phyloP scores from a whole-genome alignment of 305 asterid species.

The Fraxinus ornus region DNA sequence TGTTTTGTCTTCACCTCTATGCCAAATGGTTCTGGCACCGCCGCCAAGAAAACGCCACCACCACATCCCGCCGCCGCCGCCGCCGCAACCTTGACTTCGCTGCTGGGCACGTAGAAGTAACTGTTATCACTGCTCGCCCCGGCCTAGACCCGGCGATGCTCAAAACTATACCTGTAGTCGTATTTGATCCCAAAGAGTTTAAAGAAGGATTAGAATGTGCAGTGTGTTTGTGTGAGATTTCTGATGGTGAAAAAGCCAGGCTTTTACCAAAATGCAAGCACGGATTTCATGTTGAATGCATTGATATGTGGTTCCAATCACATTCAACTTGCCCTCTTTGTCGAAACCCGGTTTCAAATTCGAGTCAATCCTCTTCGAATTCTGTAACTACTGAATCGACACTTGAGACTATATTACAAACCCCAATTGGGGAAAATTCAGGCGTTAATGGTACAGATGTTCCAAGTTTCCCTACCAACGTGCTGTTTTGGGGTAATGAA shows the following conservation, averaged over 20 bases:
- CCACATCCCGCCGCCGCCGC: conserved; percentile 40
- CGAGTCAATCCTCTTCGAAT: conserved; percentile 12
- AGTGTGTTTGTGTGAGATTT: conserved; percentile 64
- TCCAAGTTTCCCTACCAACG: conserved; percentile 71
- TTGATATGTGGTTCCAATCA: conserved; percentile 88
- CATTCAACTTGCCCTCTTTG: conserved; percentile 91
- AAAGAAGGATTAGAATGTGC: conserved; percentile 78
- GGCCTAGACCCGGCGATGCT: conserved; percentile 68
- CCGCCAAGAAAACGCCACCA: conserved; percentile 44
- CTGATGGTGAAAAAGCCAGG: conserved; percentile 67
- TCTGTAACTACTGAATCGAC: conserved; percentile 25
- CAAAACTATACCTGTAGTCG: conserved; percentile 57
- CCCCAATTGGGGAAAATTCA: conserved; percentile 32
- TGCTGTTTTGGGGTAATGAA: conserved; percentile 77
- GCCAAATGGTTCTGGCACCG: conserved; percentile 64
- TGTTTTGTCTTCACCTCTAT: conserved; percentile 70
- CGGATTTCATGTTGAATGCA: conserved; percentile 85
- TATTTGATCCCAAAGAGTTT: conserved; percentile 42
- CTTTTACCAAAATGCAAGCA: conserved; percentile 81
- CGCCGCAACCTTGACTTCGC: conserved; percentile 66
- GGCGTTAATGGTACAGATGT: conserved; percentile 29
- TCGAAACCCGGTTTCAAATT: conserved; percentile 50
- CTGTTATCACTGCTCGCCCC: conserved; percentile 33
- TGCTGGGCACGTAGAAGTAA: conserved; percentile 49
- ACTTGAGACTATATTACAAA: conserved; percentile 19